Conservation (phyloP, 306 rosid species). For the Senna tora region DNA sequence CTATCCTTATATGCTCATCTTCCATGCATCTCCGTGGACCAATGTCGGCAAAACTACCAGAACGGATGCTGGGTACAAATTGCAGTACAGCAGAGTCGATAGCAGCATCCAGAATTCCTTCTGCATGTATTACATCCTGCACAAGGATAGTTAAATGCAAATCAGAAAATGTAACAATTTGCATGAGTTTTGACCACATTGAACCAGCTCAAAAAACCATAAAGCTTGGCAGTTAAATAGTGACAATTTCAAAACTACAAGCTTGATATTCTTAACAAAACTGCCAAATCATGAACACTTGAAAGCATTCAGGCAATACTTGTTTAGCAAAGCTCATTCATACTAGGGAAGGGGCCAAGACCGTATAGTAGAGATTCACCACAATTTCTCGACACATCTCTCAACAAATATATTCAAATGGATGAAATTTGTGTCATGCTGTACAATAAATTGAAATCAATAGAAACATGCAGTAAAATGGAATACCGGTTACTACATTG, state of each 20-base stretch:
- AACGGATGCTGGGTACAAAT: conserved; percentile 74
- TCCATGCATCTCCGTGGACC: conserved; percentile 74
- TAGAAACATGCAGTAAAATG: conserved; percentile 2
- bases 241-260: not conserved
- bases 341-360: not conserved
- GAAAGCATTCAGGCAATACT: not conserved
- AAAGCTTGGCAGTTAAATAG: not conserved
- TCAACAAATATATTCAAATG: conserved; percentile 23
- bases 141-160: conserved; percentile 23
- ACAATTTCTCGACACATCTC: not conserved
- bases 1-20: conserved; percentile 72
- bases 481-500: conserved; percentile 1
- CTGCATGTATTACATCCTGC: conserved; percentile 60
- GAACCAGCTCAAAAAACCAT: conserved; percentile 16
- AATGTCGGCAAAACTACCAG: conserved; percentile 90
- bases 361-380: not conserved
- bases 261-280: not conserved
- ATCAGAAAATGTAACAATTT: conserved; percentile 35
- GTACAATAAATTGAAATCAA: conserved; percentile 5
- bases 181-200: not conserved
- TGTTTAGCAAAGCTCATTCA: not conserved
- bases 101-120: conserved; percentile 49
- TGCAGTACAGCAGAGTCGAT: conserved; percentile 49
- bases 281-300: not conserved
- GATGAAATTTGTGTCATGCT: not conserved